These are phyloP conservation scores for Tetradesmus lagerheimii DNA, from an alignment of 139 green algal genomes.

Conservation along the genomic window DNA sequence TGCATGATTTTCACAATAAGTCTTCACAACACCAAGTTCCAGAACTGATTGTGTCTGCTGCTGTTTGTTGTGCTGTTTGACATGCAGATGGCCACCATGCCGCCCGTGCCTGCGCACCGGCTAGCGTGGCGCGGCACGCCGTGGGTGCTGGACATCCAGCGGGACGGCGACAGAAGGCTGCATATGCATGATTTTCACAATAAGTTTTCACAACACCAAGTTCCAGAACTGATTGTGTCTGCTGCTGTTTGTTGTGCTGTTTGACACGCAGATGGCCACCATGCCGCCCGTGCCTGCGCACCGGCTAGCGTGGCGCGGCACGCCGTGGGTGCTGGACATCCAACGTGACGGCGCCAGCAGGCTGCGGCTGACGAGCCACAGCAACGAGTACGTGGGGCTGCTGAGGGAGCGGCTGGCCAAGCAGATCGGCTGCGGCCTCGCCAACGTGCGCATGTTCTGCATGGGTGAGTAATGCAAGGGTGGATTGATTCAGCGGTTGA, in stretches of 20 bases:
- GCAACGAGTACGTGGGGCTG: slow-evolving; percentile 72
- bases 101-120: slow-evolving; percentile 57
- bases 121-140: slow-evolving; percentile 58
- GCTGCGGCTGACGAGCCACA: slow-evolving; percentile 42
- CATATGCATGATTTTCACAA: too few species aligned
- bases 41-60: too few species aligned
- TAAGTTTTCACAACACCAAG: too few species aligned
- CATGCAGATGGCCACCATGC: slow-evolving; percentile 65
- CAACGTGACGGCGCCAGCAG: slow-evolving; percentile 19
- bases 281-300: slow-evolving; percentile 68
- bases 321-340: slow-evolving; percentile 53
- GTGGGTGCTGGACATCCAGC: slow-evolving; percentile 53
- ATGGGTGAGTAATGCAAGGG: slow-evolving; percentile 43
- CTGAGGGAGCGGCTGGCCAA: slow-evolving; percentile 63
- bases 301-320: slow-evolving; percentile 58
- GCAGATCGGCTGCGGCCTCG: slow-evolving; percentile 21
- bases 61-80: too few species aligned
- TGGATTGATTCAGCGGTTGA: too few species aligned
- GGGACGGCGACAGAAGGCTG: too few species aligned
- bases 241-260: too few species aligned
- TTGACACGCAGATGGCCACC: slow-evolving; percentile 46
- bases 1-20: too few species aligned
- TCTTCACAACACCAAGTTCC: too few species aligned
- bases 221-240: too few species aligned
- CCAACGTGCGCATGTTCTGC: slow-evolving; percentile 49